These are phyloP conservation scores for Limonium bicolor DNA, from an alignment of 148 eudicot species.

Conservation along the genomic window DNA sequence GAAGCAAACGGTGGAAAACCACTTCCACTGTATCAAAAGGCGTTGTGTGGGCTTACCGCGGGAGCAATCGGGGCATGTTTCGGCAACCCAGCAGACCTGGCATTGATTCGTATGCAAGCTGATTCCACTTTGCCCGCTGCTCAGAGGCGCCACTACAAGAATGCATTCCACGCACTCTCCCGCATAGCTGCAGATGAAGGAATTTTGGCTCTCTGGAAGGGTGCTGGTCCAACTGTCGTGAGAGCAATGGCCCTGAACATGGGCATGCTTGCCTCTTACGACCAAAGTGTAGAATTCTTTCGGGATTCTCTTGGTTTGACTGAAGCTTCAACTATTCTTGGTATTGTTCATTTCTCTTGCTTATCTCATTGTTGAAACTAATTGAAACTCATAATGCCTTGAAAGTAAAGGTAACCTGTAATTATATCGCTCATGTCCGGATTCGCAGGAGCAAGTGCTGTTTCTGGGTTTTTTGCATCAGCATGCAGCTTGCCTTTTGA, in stretches of 20 bases:
- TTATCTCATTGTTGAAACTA: neutral
- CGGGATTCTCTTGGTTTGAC: conserved; percentile 63
- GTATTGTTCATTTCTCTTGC: conserved; percentile 18
- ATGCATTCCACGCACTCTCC: conserved; percentile 74
- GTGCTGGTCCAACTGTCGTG: conserved; percentile 89
- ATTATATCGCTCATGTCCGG: neutral
- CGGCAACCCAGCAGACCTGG: conserved; percentile 94
- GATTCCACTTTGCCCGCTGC: conserved; percentile 84
- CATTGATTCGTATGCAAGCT: conserved; percentile 95
- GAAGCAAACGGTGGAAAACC: conserved; percentile 97
- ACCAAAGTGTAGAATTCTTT: conserved; percentile 81
- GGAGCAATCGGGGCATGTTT: conserved; percentile 92
- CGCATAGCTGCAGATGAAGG: conserved; percentile 81
- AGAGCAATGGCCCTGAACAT: conserved; percentile 97
- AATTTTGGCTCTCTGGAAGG: conserved; percentile 78
- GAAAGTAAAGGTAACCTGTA: neutral
- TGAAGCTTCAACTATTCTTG: conserved; percentile 69
- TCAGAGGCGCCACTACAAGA: conserved; percentile 74
- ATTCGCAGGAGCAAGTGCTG: conserved; percentile 68
- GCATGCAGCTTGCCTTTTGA: conserved; percentile 96
- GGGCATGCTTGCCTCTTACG: conserved; percentile 99
- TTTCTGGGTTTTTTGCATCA: conserved; percentile 90
- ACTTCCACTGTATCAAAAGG: conserved; percentile 84
- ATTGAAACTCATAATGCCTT: neutral
- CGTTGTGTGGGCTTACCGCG: conserved; percentile 85